phyloP scores from a whole-genome alignment of 2,329 filamentous ascomycete species.

The Xylaria sp. region DNA sequence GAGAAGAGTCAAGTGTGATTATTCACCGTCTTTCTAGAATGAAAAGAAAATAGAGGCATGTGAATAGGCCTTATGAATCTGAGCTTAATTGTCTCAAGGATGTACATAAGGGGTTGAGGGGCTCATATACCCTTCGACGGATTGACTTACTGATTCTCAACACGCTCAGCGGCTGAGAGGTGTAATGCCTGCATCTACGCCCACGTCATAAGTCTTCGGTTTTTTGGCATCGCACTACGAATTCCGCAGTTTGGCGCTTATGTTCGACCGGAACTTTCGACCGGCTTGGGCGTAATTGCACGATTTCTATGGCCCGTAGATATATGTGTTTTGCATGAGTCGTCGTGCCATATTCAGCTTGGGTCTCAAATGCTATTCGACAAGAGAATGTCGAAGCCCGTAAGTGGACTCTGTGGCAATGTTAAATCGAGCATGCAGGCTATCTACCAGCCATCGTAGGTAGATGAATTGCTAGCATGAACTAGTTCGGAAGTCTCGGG shows the following conservation, averaged over 20 bases:
- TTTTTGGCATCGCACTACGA: neutral
- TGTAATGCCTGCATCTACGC: neutral
- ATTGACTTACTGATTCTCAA: neutral
- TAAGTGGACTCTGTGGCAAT: neutral
- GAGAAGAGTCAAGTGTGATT: too few species aligned
- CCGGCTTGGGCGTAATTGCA: neutral
- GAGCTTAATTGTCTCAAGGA: too few species aligned
- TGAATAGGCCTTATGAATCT: too few species aligned
- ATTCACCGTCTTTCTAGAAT: too few species aligned
- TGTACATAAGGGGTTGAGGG: neutral
- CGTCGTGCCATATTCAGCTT: neutral
- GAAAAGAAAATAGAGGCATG: too few species aligned
- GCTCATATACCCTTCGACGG: neutral
- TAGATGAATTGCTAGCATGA: constrained; percentile 5
- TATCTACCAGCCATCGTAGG: neutral
- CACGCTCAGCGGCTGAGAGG: too few species aligned
- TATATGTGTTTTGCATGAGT: neutral
- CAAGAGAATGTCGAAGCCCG: neutral
- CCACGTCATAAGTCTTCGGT: neutral
- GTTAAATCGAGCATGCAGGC: constrained; percentile 2
- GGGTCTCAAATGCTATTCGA: neutral
- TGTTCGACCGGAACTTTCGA: neutral
- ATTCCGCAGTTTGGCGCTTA: neutral
- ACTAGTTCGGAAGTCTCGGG: constrained; percentile 29
- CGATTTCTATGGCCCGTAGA: neutral